Base-by-base conservation (phyloP, 2,329 filamentous ascomycete species). In the Fusarium veterinarium region DNA sequence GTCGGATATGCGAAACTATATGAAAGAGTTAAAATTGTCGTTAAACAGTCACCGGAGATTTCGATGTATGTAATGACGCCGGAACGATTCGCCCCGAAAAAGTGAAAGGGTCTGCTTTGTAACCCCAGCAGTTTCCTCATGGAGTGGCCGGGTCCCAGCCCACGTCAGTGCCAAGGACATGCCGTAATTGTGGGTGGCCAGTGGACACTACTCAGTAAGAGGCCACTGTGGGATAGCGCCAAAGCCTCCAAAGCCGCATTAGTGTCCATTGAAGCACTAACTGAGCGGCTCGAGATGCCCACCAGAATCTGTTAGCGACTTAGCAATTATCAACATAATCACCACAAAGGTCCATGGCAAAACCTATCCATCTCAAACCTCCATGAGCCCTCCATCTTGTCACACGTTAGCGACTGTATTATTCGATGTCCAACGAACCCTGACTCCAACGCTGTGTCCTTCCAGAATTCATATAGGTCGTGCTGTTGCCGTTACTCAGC, bases 351-450 rank as follows among this genome's bases (percentile, higher is more conserved):
- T 61, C 66, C 53, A 76, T 73, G 72, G 75, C 67, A 77, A 77
- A 77, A 76, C 75, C 72, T 64, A 77, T 76, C 73, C 71, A 76
- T 74, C 69, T 76, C 68, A 67, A 75, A 72, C 74, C 69, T 77
- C 73, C 67, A 77, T 76, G 73, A 75, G 75, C 75, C 71, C 61
- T 77, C 76, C 70, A 75, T 72, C 64, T 52, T 58, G 71, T 72
- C 64, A 72, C 72, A 75, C 71, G 46, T 30, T 56, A 75, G 55
- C 72, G 55, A 72, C 63, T 60, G 45, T 63, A 69, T 69, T 67
- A 60, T 68, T 74, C 69, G 38, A 77, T 68, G 64, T 66, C 64
- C 73, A 73, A 72, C 66, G 40, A 73, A 56, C 59, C 45, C 57
- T 72, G 67, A 60, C 65, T 72, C 42, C 58, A 71, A 65, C 72